A percentile compares a stretch with the other conserved stretches of the same genome.
Conservation (phyloP, 768 basidiomycete species). For the Phanerochaete sordida region DNA sequence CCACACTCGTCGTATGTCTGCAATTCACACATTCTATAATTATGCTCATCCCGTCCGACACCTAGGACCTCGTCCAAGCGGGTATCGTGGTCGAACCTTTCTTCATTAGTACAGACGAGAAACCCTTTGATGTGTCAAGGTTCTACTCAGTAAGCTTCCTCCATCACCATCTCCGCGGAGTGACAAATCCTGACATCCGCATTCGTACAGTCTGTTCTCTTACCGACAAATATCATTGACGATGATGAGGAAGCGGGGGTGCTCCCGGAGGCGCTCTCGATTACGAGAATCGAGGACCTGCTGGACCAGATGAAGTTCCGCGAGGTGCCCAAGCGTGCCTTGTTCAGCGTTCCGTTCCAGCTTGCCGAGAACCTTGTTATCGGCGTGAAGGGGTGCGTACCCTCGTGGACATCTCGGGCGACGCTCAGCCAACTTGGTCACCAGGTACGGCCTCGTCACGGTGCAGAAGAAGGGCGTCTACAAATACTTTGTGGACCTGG, state of each 20-base stretch:
- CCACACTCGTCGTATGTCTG: conserved; percentile 58
- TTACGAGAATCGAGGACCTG: conserved; percentile 74
- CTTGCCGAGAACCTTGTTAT: conserved; percentile 73
- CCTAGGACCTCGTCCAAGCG: conserved; percentile 75
- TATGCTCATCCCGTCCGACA: not conserved
- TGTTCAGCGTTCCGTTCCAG: conserved; percentile 79
- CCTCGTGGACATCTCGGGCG: not conserved
- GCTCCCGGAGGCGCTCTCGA: conserved; percentile 69
- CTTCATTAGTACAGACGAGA: conserved; percentile 72
- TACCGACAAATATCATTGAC: conserved; percentile 45
- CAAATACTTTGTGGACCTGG: conserved; percentile 80
- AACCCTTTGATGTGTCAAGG: conserved; percentile 65
- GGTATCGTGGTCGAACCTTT: conserved; percentile 84
- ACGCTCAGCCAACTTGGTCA: conserved; percentile 8
- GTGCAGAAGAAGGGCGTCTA: conserved; percentile 83
- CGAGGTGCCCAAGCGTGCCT: conserved; percentile 78
- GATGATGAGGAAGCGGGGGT: conserved; percentile 47
- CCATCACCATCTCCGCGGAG: not conserved
- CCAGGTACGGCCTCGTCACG: conserved; percentile 83
- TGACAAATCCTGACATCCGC: not conserved
- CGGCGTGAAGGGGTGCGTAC: conserved; percentile 74
- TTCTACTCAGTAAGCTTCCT: conserved; percentile 69
- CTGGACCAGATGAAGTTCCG: conserved; percentile 77
- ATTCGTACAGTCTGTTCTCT: conserved; percentile 52
- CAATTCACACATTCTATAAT: not conserved